Conservation (phyloP, 306 rosid genomes). For the Amphicarpaea edgeworthii region DNA sequence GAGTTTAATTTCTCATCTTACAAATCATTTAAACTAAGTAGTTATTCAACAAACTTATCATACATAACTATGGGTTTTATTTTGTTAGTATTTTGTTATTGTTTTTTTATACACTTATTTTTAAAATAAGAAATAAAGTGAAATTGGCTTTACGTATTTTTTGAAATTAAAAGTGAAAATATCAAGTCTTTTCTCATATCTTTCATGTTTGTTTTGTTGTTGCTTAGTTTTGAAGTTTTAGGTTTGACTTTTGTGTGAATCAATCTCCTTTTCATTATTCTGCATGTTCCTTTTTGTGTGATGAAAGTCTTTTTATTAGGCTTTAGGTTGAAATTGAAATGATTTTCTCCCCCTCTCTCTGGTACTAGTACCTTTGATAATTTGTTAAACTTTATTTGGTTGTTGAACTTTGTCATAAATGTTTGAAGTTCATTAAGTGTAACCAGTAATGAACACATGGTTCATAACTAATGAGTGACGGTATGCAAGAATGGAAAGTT, state of each 20-base stretch:
- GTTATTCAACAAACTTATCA: not conserved
- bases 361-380: constrained; percentile 16
- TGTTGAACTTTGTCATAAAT: constrained; percentile 6
- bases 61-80: not conserved
- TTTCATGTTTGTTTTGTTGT: constrained; percentile 22
- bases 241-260: constrained; percentile 42
- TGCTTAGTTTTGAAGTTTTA: constrained; percentile 52
- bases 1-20: not conserved
- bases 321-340: constrained; percentile 36
- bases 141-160: not conserved
- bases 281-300: constrained; percentile 42
- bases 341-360: constrained; percentile 3
- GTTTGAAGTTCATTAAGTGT: constrained; percentile 13
- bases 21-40: not conserved
- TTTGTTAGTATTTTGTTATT: constrained; percentile 23
- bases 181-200: not conserved
- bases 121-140: not conserved
- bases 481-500: constrained; percentile 12
- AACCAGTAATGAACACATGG: constrained; percentile 26
- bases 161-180: not conserved
- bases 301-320: not conserved
- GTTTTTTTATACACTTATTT: not conserved
- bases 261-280: constrained; percentile 31
- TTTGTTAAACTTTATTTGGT: not conserved
- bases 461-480: constrained; percentile 9